phyloP scores from a whole-genome alignment of 176 grass and related monocot genomes.

The Eragrostis nindensis region DNA sequence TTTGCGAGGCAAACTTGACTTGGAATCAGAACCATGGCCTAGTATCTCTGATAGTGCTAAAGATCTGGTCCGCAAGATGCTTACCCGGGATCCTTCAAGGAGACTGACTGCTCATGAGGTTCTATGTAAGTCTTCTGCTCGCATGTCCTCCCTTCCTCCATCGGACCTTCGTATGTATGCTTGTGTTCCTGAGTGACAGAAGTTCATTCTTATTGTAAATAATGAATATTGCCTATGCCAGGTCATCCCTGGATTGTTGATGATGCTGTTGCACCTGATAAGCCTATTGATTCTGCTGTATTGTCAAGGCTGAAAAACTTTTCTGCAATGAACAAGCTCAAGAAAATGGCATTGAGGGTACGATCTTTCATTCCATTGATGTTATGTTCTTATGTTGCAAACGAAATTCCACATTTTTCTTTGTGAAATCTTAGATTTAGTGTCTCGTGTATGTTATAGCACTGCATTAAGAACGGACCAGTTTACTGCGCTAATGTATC shows the following conservation, averaged over 20 bases:
- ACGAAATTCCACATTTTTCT: conserved; percentile 21
- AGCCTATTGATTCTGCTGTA: conserved; percentile 92
- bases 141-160: background rate
- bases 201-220: conserved; percentile 36
- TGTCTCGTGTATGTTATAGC: background rate
- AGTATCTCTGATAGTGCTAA: conserved; percentile 91
- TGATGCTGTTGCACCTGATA: conserved; percentile 96
- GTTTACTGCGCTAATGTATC: background rate
- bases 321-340: conserved; percentile 98
- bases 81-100: conserved; percentile 71
- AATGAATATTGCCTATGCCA: conserved; percentile 44
- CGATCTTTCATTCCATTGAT: conserved; percentile 28
- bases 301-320: conserved; percentile 96
- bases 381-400: conserved; percentile 16
- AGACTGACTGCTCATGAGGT: conserved; percentile 93
- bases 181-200: background rate
- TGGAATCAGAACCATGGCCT: conserved; percentile 96
- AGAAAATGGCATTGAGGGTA: conserved; percentile 99
- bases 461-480: background rate
- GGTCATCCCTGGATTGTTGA: conserved; percentile 98
- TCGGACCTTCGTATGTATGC: background rate
- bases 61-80: conserved; percentile 91
- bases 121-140: conserved; percentile 68
- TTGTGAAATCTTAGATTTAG: background rate
- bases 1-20: conserved; percentile 84